Evolutionary conservation across 345 rosid species (phyloP).

Genomic region (Hibiscus trionum): DNA sequence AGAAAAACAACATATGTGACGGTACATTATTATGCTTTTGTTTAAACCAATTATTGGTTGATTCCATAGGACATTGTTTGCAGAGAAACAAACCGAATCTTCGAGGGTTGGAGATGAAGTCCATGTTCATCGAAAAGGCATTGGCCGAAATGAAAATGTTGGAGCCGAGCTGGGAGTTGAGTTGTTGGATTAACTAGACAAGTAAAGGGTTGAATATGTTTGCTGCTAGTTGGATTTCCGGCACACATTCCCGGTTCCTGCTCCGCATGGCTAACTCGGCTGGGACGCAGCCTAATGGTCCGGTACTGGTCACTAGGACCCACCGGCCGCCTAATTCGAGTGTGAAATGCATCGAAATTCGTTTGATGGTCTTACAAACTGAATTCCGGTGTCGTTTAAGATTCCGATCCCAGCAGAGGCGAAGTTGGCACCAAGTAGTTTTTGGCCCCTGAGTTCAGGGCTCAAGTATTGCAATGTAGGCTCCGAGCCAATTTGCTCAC

Average conservation of each 20-base stretch:
- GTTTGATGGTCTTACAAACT: slow-evolving; percentile 28
- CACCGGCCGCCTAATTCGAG: slow-evolving; percentile 30
- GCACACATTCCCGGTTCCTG: slow-evolving; percentile 32
- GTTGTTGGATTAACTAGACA: slow-evolving; percentile 21
- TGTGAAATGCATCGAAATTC: neutral
- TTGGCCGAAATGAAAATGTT: slow-evolving; percentile 31
- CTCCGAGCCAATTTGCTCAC: slow-evolving; percentile 38
- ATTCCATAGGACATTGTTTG: neutral
- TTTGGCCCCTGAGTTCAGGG: slow-evolving; percentile 36
- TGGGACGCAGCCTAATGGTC: slow-evolving; percentile 48
- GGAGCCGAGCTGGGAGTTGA: slow-evolving; percentile 33
- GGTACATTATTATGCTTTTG: neutral
- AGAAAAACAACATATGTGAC: neutral
- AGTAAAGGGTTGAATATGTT: slow-evolving; percentile 34
- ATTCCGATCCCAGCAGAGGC: slow-evolving; percentile 55
- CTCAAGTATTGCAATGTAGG: slow-evolving; percentile 40
- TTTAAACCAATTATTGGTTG: neutral
- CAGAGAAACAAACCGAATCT: slow-evolving; percentile 22
- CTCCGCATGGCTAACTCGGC: slow-evolving; percentile 40
- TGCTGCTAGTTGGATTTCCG: slow-evolving; percentile 33
- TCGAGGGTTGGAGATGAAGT: slow-evolving; percentile 34
- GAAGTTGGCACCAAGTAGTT: slow-evolving; percentile 46
- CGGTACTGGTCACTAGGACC: slow-evolving; percentile 44
- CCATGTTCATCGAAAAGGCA: slow-evolving; percentile 28
- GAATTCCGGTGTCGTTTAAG: slow-evolving; percentile 48